Base-by-base conservation (phyloP, 2,329 filamentous ascomycete species). In the Verticillium tricorpus region DNA sequence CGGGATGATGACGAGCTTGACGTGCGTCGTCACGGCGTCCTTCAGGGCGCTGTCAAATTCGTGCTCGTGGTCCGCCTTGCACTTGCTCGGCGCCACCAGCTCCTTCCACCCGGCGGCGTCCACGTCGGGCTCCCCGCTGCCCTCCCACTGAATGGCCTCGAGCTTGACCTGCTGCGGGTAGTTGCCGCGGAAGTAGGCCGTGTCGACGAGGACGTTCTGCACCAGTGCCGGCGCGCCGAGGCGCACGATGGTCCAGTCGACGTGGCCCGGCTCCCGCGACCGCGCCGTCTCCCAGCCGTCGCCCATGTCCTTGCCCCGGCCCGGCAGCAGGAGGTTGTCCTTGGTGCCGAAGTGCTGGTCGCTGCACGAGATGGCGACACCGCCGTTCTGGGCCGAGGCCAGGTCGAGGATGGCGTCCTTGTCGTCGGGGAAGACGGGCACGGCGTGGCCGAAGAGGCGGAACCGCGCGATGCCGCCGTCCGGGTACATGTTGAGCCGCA, bases 1-100 rank as follows among this genome's bases (percentile, higher is more conserved):
- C 0, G 94, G 94, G 68, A 97, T 92, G 73, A 97, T 95, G 37
- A 92, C 90, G 73, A 98, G 80, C 83, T 96, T 97, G 25, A 93
- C 87, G 77, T 95, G 93, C 14, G 90, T 92, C 70, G 92, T 90
- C 2, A 80, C 77, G 71, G 80, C 82, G 40, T 86, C 85, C 67
- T 82, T 78, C 19, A 86, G 78, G 62, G 80, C 69, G 60, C 79
- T 83, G 35, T 76, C 78, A 71, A 89, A 91, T 65, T 84, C 82
- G 72, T 92, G 89, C 77, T 93, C 90, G 69, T 81, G 79, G 72
- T 94, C 90, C 19, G 91, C 88, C 1, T 87, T 87, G 63, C 87
- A 89, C 76, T 87, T 89, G 77, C 85, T 87, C 15, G 89, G 83
- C 62, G 79, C 77, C 64, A 92, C 78, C 25, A 93, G 78, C 73